Evolutionary conservation across 1,139 yeast genomes (phyloP), one percentile per base, ranked within the genome.

Genomic region (Debaryomyces subglobosus): DNA sequence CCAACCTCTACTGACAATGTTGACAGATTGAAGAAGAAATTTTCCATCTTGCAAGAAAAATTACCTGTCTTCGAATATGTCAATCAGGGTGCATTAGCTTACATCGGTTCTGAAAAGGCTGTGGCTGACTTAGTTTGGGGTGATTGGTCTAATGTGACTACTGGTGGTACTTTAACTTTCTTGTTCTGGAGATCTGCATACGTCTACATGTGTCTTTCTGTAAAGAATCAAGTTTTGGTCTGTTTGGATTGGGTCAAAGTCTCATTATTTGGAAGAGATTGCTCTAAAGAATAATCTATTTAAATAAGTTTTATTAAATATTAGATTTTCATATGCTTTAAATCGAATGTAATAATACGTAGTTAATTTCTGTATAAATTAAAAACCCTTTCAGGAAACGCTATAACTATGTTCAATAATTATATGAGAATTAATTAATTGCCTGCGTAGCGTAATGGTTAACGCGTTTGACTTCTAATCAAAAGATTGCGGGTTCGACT

Each of bases 181-280:
- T 78, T 89, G 69, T 86, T 92, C 81, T 92, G 97, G 97, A 86
- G 96, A 74, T 85, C 92, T 34, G 96, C 96, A 43, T 91, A 92
- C 72, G 81, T 92, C 59, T 84, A 89, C 71, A 91, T 91, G 97
- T 88, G 95, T 72, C 84, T 92, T 69, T 85, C 95, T 46, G 85
- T 87, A 62, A 85, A 91, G 74, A 90, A 89, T 78, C 92, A 89
- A 79, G 76, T 89, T 55, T 79, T 90, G 65, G 96, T 91, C 51
- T 80, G 84, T 56, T 74, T 87, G 63, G 97, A 92, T 69, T 91
- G 97, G 97, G 64, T 83, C 58, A 91, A 90, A 78, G 88, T 89
- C 53, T 80, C 85, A 61, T 69, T 90, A 64, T 89, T 91, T 65
- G 98, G 98, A 52, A 88, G 98, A 74, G 96, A 90, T 69, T 79